These are phyloP conservation scores for Exophiala oligosperma DNA, from an alignment of 2,329 filamentous ascomycete species.

Conservation along the genomic window DNA sequence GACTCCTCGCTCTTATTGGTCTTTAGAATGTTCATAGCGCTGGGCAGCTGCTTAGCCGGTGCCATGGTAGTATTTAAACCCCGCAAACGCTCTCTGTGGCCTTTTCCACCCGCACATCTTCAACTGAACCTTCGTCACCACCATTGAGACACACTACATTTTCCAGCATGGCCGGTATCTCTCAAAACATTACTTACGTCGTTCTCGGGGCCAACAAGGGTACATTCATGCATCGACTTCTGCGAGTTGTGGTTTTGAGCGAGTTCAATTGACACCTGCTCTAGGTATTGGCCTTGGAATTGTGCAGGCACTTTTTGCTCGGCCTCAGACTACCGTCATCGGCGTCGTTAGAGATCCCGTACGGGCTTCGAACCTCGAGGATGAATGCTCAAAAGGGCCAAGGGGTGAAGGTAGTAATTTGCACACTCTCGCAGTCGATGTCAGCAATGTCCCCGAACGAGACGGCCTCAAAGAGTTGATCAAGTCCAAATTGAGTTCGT, in stretches of 20 bases:
- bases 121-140: neutral
- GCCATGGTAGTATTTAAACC: neutral
- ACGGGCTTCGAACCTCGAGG: neutral
- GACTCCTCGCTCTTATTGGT: neutral
- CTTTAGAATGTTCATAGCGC: neutral
- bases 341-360: constrained; percentile 13
- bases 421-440: constrained; percentile 26
- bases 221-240: neutral
- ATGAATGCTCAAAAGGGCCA: neutral
- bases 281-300: constrained; percentile 9
- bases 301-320: constrained; percentile 26
- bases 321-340: constrained; percentile 27
- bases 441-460: constrained; percentile 19
- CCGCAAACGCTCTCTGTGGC: neutral
- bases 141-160: neutral
- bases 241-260: neutral
- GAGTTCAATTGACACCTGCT: neutral
- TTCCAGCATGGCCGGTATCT: neutral
- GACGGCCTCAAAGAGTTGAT: constrained; percentile 13
- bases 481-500: constrained; percentile 51
- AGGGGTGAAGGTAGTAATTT: constrained; percentile 17
- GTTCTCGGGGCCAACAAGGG: neutral
- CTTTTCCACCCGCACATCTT: too few relatives aligned
- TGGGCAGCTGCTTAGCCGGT: neutral
- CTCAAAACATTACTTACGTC: neutral